A percentile compares a stretch with the other conserved stretches of the same genome.
phyloP scores from a whole-genome alignment of 2,329 filamentous ascomycete species.

The Plenodomus lindquistii region DNA sequence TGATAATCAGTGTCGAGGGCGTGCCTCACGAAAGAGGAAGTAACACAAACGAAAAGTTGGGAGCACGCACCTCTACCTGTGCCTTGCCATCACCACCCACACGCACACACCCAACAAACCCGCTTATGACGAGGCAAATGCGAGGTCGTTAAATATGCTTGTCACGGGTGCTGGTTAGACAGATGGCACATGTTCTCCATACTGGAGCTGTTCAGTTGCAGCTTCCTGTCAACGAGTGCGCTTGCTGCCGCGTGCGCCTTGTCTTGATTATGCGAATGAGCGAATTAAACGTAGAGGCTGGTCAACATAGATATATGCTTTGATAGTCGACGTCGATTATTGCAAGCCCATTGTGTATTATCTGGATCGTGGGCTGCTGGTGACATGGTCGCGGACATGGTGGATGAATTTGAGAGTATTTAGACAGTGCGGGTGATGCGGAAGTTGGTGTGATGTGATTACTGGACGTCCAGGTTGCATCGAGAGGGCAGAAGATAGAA shows the following conservation, averaged over 20 bases:
- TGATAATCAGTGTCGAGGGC: background rate
- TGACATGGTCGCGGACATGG: slow-evolving; percentile 36
- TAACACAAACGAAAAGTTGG: slow-evolving; percentile 21
- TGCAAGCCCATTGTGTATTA: slow-evolving; percentile 28
- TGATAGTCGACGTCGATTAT: slow-evolving; percentile 25
- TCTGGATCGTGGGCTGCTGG: slow-evolving; percentile 28
- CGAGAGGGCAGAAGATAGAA: slow-evolving; percentile 46
- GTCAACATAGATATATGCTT: slow-evolving; percentile 3
- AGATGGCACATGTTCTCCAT: background rate
- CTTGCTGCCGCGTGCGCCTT: background rate
- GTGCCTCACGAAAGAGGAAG: slow-evolving; percentile 15
- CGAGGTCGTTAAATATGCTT: slow-evolving; percentile 9
- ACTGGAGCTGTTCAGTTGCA: slow-evolving; percentile 1
- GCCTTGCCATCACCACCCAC: slow-evolving; percentile 13
- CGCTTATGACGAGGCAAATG: slow-evolving; percentile 13
- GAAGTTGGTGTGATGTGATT: slow-evolving; percentile 42
- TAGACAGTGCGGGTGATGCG: slow-evolving; percentile 41
- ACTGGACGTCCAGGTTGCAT: slow-evolving; percentile 43
- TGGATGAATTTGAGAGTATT: slow-evolving; percentile 40
- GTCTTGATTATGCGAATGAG: slow-evolving; percentile 1
- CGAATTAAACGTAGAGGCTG: background rate
- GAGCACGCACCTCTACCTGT: slow-evolving; percentile 34
- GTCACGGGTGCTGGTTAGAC: slow-evolving; percentile 22
- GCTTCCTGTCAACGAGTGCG: background rate
- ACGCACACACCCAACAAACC: slow-evolving; percentile 6